Evolutionary conservation across 176 grass and related monocot genomes (phyloP).

Genomic region (Panicum miliaceum): DNA sequence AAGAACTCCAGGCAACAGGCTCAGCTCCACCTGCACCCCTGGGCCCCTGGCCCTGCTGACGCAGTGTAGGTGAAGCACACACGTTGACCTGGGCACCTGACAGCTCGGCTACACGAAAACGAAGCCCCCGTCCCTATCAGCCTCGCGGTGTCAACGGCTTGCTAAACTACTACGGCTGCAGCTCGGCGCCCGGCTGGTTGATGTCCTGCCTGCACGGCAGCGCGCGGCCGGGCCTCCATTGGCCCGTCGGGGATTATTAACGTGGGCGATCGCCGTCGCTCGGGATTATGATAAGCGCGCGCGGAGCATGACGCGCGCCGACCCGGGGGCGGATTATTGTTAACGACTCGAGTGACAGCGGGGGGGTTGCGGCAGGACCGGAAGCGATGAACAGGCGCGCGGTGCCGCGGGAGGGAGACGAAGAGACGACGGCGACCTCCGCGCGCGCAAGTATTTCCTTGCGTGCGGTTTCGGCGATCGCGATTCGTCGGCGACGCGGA

Average conservation of each 20-base stretch:
- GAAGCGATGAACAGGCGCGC: neutral
- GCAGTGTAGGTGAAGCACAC: neutral
- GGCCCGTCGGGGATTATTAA: neutral
- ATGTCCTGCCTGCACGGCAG: too few species aligned
- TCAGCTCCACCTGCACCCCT: neutral
- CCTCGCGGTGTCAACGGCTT: conserved; percentile 10
- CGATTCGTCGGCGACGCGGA: neutral
- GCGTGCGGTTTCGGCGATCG: neutral
- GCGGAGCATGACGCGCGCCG: neutral
- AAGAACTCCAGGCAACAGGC: neutral
- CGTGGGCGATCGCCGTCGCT: too few species aligned
- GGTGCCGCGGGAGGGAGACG: too few species aligned
- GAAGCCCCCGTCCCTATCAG: neutral
- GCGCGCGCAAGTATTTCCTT: neutral
- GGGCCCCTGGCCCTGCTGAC: neutral
- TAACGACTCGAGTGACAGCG: conserved; percentile 8
- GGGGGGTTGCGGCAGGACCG: neutral
- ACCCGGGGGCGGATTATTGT: neutral
- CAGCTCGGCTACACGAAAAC: neutral
- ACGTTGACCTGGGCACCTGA: conserved; percentile 13
- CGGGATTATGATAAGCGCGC: neutral
- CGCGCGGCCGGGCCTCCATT: conserved; percentile 23
- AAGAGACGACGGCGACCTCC: neutral
- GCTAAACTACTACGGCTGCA: neutral
- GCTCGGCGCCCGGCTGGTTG: neutral